Conservation (phyloP, 768 basidiomycete genomes). For the Termitomyces sp. region DNA sequence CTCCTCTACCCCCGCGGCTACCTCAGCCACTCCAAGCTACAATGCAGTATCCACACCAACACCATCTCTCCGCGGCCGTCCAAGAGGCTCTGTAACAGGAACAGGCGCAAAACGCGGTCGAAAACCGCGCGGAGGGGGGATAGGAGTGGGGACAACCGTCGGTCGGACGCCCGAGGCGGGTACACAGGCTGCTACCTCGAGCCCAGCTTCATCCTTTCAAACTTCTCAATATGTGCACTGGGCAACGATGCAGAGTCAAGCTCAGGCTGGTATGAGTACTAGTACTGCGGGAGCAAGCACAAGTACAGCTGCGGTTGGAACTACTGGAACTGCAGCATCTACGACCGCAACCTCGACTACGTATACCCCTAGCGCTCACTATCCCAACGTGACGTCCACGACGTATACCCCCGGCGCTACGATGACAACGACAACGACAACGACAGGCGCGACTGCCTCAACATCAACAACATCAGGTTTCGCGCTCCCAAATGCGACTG, state of each 20-base stretch:
- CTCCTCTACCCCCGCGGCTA: neutral
- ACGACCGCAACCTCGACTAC: neutral
- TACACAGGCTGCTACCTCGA: neutral
- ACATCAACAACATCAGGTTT: conserved; percentile 6
- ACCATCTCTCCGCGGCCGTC: conserved; percentile 27
- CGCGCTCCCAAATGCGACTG: conserved; percentile 8
- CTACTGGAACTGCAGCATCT: neutral
- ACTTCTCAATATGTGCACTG: conserved; percentile 10
- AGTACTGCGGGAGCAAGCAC: conserved; percentile 2
- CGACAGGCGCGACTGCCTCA: conserved; percentile 3
- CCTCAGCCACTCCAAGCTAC: neutral
- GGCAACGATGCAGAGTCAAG: conserved; percentile 4
- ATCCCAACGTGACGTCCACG: conserved; percentile 5
- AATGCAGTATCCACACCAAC: conserved; percentile 9
- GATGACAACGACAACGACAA: neutral
- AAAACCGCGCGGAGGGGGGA: conserved; percentile 41
- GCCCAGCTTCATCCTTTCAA: conserved; percentile 1
- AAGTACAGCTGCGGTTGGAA: neutral
- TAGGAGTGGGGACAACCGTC: conserved; percentile 13
- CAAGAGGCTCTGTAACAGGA: conserved; percentile 22
- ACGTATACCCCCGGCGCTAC: conserved; percentile 4
- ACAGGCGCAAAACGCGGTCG: conserved; percentile 44
- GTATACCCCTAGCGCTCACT: conserved; percentile 8
- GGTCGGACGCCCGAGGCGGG: conserved; percentile 5
- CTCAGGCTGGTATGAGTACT: conserved; percentile 1